These are phyloP conservation scores for Cutaneotrichosporon sp. DNA, from an alignment of 1,284 basidiomycete genomes.

Conservation along the genomic window DNA sequence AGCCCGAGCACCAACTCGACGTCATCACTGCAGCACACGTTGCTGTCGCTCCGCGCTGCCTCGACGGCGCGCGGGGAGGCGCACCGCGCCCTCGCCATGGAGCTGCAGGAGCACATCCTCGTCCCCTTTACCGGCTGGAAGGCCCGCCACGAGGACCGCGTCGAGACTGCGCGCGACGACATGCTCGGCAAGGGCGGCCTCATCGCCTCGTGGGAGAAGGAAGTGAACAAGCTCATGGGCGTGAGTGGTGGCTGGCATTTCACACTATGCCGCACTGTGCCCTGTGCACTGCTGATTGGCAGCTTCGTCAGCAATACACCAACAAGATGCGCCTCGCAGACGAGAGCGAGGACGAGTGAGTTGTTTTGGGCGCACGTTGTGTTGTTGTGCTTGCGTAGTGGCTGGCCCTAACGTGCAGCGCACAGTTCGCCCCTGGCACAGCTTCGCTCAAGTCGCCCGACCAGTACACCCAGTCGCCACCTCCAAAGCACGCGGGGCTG, in stretches of 20 bases:
- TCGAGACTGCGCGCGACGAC: constrained; percentile 40
- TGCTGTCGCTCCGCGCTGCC: constrained; percentile 38
- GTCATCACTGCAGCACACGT: constrained; percentile 44
- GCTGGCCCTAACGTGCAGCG: constrained; percentile 40
- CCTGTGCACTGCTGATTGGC: constrained; percentile 12
- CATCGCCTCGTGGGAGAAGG: constrained; percentile 68
- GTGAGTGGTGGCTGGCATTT: constrained; percentile 50
- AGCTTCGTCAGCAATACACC: constrained; percentile 74
- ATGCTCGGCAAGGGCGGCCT: constrained; percentile 60
- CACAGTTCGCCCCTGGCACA: constrained; percentile 72
- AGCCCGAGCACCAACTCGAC: constrained; percentile 27
- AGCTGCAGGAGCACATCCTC: constrained; percentile 46
- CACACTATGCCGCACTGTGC: not conserved
- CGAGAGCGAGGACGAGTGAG: constrained; percentile 87
- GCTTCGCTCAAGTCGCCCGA: constrained; percentile 54
- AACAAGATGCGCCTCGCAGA: constrained; percentile 76
- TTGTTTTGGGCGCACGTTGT: constrained; percentile 15
- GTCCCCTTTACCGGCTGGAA: constrained; percentile 47
- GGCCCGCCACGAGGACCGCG: constrained; percentile 42
- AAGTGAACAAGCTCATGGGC: constrained; percentile 39
- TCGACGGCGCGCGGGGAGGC: constrained; percentile 44
- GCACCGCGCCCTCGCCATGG: constrained; percentile 40
- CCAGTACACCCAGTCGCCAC: constrained; percentile 73
- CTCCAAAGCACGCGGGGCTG: constrained; percentile 52
- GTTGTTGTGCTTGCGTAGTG: not conserved